A percentile compares a stretch with the other conserved stretches of the same genome.
Evolutionary conservation across 192 early-diverging fungal species (phyloP).

Genomic region (Coemansia sp.): DNA sequence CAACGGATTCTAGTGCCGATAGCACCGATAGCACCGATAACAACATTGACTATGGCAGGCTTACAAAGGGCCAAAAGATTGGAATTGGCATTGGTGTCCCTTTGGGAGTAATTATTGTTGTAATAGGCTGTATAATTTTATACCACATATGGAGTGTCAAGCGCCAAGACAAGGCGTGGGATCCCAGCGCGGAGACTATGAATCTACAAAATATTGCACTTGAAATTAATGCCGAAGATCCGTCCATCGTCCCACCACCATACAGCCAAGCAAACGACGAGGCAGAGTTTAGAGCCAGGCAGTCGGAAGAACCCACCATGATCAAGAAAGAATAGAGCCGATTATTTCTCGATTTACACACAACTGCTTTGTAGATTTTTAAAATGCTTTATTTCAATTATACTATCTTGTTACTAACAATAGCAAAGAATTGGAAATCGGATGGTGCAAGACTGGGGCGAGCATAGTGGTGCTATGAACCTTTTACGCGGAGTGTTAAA

Average conservation of each 20-base stretch:
- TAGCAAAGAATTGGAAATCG: too few species aligned
- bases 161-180: slow-evolving; percentile 6
- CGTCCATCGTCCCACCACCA: neutral
- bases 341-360: too few species aligned
- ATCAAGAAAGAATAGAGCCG: neutral
- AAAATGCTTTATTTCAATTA: too few species aligned
- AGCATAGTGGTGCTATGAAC: too few species aligned
- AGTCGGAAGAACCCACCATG: too few species aligned
- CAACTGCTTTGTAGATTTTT: too few species aligned
- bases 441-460: too few species aligned
- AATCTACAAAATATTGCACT: neutral
- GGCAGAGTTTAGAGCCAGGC: too few species aligned
- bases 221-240: neutral
- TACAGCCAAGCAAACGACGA: neutral
- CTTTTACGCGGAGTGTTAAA: too few species aligned
- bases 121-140: neutral
- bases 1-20: neutral
- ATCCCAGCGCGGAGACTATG: neutral
- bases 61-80: slow-evolving; percentile 1
- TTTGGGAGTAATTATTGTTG: neutral
- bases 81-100: slow-evolving; percentile 4
- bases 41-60: neutral
- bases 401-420: too few species aligned
- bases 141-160: slow-evolving; percentile 1
- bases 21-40: neutral